Conservation (phyloP, 2,329 filamentous ascomycete genomes). For the Colletotrichum ledebouriae region DNA sequence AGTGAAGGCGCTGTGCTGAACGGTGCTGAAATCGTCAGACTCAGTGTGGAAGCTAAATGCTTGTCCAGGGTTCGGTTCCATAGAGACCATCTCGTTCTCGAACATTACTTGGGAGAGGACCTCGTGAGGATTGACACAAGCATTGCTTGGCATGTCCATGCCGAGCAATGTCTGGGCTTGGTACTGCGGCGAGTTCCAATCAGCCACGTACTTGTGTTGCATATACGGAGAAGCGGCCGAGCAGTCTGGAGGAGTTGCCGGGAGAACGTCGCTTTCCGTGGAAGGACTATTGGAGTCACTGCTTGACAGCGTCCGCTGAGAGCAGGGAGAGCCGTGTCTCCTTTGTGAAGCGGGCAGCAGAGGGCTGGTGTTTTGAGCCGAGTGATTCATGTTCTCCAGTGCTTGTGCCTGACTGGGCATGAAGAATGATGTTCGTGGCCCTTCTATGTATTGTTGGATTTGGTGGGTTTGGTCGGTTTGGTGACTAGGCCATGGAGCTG, state of each 20-base stretch:
- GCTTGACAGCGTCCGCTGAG: slow-evolving; percentile 54
- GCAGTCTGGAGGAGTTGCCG: slow-evolving; percentile 55
- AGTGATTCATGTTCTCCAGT: slow-evolving; percentile 11
- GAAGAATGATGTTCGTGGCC: slow-evolving; percentile 40
- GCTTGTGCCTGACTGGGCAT: slow-evolving; percentile 29
- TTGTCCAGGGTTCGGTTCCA: slow-evolving; percentile 3
- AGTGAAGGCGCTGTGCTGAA: slow-evolving; percentile 18
- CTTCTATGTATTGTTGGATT: slow-evolving; percentile 37
- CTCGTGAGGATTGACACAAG: slow-evolving; percentile 41
- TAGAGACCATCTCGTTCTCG: slow-evolving; percentile 26
- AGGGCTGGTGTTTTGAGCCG: slow-evolving; percentile 39
- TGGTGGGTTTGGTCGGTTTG: slow-evolving; percentile 35
- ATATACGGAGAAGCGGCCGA: slow-evolving; percentile 50
- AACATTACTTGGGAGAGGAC: slow-evolving; percentile 37
- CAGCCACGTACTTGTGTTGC: slow-evolving; percentile 34
- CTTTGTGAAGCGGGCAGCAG: slow-evolving; percentile 46
- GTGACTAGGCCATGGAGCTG: slow-evolving; percentile 22
- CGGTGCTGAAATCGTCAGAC: slow-evolving; percentile 14
- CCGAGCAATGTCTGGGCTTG: slow-evolving; percentile 26
- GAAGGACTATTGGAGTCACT: slow-evolving; percentile 55
- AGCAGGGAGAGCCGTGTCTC: slow-evolving; percentile 53
- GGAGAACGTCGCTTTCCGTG: slow-evolving; percentile 56
- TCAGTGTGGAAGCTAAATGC: slow-evolving; percentile 35
- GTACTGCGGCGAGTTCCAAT: slow-evolving; percentile 27
- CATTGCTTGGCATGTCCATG: slow-evolving; percentile 13